Evolutionary conservation across 2,329 filamentous ascomycete species (phyloP), one percentile per base, ranked within the genome.

Genomic region (Paraconiothyrium brasiliense): DNA sequence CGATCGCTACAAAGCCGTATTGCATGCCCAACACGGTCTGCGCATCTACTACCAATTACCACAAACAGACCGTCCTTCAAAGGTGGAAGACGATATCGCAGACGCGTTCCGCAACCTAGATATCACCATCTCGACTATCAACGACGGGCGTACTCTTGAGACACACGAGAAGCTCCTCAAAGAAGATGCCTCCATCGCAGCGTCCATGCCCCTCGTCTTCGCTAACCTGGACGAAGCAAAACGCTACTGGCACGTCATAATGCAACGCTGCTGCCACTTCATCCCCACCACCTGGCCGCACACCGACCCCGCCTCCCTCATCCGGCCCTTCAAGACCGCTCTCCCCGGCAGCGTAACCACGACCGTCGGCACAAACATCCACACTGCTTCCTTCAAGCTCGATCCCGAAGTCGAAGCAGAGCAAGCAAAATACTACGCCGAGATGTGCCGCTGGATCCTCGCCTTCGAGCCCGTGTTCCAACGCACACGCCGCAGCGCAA

Each of bases 31-130:
- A 57, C 49, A 62, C 35, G 63, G 63, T 4, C 48, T 65, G n/a
- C 57, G 60, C 37, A 63, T 65, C 4, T 50, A 63, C 16, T 49
- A 63, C 24, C 57, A 65, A 46, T 54, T 37, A 41, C 39, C 39
- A 9, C 39, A n/a, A 54, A 46, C 14, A 13, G 46, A 39, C 22
- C 56, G 51, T 24, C 43, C 49, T 11, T 60, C 37, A 35, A 24
- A 46, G n/a, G 54, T 65, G 20, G 63, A 65, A 50, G 60, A 65
- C 14, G 63, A 65, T 7, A 65, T 65, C 44, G 56, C 58, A n/a
- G 60, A 65, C 35, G 63, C 63, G 0, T 65, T 65, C 32, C 52
- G 51, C n/a, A 65, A 63, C 48, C 58, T 65, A 7, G 63, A 65
- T 49, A 65, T 65, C 41, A 54, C 60, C 16, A 60, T 63, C 14